phyloP scores from a whole-genome alignment of 306 rosid species.

The Glycine soja region DNA sequence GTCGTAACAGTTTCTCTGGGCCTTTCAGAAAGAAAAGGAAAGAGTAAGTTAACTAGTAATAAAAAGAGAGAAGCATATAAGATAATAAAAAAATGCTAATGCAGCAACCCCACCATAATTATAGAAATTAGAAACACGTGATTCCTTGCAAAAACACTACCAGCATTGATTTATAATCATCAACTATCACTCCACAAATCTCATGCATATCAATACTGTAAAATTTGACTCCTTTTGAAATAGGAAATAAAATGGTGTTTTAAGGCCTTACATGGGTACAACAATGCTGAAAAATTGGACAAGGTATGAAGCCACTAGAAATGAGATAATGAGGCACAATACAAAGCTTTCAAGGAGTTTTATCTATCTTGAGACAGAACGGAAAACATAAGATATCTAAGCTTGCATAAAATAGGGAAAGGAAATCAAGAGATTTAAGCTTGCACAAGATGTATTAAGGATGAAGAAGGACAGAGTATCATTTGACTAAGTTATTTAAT shows the following conservation, averaged over 20 bases:
- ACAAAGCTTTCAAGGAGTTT: neutral
- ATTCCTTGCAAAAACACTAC: too few species aligned
- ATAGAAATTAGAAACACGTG: too few species aligned
- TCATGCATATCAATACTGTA: neutral
- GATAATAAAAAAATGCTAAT: too few species aligned
- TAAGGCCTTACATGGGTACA: neutral
- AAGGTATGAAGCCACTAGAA: neutral
- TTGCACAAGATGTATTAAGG: neutral
- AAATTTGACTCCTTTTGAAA: slow-evolving; percentile 17
- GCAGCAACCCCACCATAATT: too few species aligned
- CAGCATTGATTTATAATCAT: too few species aligned
- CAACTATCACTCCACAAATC: slow-evolving; percentile 12
- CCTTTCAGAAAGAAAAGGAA: slow-evolving; percentile 57
- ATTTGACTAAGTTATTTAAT: neutral
- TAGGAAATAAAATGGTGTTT: neutral
- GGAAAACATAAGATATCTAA: neutral
- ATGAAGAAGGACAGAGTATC: neutral
- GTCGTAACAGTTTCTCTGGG: slow-evolving; percentile 83
- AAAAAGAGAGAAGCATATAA: too few species aligned
- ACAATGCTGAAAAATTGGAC: neutral
- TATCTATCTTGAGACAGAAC: neutral
- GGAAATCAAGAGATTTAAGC: neutral
- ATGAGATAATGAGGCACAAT: neutral
- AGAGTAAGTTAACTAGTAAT: slow-evolving; percentile 18
- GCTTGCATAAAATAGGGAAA: neutral